These are phyloP conservation scores for Sugiyamaella neomexicana DNA, from an alignment of 1,139 yeast species.

Conservation along the genomic window DNA sequence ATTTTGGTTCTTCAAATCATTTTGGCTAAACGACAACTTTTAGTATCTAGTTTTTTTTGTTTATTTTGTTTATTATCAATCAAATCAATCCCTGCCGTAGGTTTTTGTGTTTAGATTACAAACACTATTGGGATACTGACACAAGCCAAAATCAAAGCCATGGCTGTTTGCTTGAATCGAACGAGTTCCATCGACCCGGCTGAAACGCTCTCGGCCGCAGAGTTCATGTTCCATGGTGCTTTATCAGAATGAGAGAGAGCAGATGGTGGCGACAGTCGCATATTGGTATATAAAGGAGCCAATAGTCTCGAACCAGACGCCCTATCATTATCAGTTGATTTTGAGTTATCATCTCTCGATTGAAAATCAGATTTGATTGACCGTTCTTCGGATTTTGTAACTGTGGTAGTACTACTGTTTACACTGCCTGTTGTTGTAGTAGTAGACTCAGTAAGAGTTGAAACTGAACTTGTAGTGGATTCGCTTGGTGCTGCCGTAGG, in stretches of 20 bases:
- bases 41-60: too few species aligned
- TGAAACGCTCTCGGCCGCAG: constrained; percentile 4
- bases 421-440: neutral
- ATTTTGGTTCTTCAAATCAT: too few species aligned
- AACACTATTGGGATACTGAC: neutral
- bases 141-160: neutral
- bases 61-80: too few species aligned
- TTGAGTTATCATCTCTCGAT: constrained; percentile 3
- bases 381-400: neutral
- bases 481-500: neutral
- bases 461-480: neutral
- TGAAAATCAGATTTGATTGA: constrained; percentile 2
- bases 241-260: constrained; percentile 10
- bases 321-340: neutral
- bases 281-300: constrained; percentile 6
- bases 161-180: neutral
- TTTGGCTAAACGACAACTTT: too few species aligned
- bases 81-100: too few species aligned
- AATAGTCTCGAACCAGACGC: neutral
- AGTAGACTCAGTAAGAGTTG: neutral
- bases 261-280: constrained; percentile 9
- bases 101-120: neutral
- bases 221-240: neutral
- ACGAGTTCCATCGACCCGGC: neutral
- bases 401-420: neutral